Evolutionary conservation across 768 basidiomycete species (phyloP).

Genomic region (Serendipita sp.): DNA sequence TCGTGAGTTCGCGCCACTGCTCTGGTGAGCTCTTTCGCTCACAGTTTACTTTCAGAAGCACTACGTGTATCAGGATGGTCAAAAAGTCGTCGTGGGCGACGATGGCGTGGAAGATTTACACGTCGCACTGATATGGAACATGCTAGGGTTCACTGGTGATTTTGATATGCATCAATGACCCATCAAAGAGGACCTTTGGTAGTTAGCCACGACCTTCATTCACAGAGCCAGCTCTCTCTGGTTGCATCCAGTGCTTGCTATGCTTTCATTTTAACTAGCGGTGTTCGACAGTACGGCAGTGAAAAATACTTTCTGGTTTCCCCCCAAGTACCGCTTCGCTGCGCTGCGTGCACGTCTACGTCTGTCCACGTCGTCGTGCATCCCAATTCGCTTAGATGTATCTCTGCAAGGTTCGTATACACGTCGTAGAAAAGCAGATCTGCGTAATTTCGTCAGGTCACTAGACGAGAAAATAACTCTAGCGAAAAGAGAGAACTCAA

Average conservation of each 20-base stretch:
- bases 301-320: constrained; percentile 62
- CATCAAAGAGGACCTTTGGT: background rate
- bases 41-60: background rate
- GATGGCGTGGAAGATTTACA: constrained; percentile 1
- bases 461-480: background rate
- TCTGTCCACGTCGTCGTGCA: constrained; percentile 69
- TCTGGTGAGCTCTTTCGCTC: background rate
- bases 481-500: constrained; percentile 23
- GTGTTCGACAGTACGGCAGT: constrained; percentile 50
- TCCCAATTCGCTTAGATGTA: constrained; percentile 74
- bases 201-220: background rate
- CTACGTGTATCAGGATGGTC: background rate
- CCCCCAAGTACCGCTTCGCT: constrained; percentile 56
- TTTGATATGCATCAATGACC: background rate
- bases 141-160: background rate
- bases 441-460: constrained; percentile 20
- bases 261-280: constrained; percentile 13
- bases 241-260: background rate
- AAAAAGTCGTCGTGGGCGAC: background rate
- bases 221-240: background rate
- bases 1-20: background rate
- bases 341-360: constrained; percentile 45
- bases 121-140: background rate
- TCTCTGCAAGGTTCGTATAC: constrained; percentile 67
- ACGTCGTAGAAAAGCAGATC: constrained; percentile 85